A percentile compares a stretch with the other conserved stretches of the same genome.
These are phyloP conservation scores for Macrophomina tecta DNA, from an alignment of 2,329 filamentous ascomycete genomes.

Conservation along the genomic window DNA sequence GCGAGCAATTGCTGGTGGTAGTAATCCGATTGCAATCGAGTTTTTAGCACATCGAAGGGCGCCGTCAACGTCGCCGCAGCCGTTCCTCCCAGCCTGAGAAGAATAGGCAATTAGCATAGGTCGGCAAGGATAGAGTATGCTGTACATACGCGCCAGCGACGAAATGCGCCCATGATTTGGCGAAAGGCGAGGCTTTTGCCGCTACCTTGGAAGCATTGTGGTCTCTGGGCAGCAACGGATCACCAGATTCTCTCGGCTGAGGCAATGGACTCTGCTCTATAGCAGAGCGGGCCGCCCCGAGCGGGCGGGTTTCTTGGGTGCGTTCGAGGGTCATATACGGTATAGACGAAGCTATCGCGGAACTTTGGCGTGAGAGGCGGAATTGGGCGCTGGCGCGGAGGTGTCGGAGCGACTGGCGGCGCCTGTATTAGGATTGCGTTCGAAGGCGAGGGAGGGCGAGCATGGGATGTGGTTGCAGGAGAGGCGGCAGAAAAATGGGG, in stretches of 20 bases:
- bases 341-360: not conserved
- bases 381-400: not conserved
- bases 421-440: not conserved
- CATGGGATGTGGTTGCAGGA: not conserved
- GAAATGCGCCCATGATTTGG: conserved; percentile 89
- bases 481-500: not conserved
- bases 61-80: conserved; percentile 91
- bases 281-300: conserved; percentile 37
- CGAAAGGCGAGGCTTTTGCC: conserved; percentile 50
- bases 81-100: conserved; percentile 79
- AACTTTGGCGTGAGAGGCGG: not conserved
- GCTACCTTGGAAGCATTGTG: conserved; percentile 48
- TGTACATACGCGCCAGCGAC: conserved; percentile 79
- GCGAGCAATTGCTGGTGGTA: conserved; percentile 83
- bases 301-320: conserved; percentile 38
- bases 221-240: conserved; percentile 56
- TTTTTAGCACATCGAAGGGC: conserved; percentile 92
- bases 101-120: not conserved
- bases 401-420: not conserved
- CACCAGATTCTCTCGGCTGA: conserved; percentile 68
- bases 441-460: not conserved
- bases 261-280: conserved; percentile 39
- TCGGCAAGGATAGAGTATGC: conserved; percentile 30
- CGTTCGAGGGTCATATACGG: conserved; percentile 45
- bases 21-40: conserved; percentile 90